These are phyloP conservation scores for Metarhizium robertsii DNA, from an alignment of 2,329 filamentous ascomycete genomes.

Conservation along the genomic window DNA sequence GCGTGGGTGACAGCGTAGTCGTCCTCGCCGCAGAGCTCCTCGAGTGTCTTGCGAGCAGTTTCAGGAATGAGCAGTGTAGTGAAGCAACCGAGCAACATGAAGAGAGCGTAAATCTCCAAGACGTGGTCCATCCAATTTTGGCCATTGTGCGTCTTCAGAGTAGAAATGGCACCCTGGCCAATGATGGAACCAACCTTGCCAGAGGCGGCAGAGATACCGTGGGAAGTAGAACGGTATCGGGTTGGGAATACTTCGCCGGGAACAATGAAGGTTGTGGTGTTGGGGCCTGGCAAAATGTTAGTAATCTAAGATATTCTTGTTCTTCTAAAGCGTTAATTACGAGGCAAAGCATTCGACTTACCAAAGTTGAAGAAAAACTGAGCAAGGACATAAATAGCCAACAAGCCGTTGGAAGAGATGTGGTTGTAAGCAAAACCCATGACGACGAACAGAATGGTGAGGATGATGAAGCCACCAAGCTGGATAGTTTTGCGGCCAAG, in stretches of 20 bases:
- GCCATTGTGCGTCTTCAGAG: constrained; percentile 29
- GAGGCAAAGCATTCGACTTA: constrained; percentile 6
- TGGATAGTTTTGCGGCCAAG: constrained; percentile 72
- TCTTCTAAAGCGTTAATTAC: no score
- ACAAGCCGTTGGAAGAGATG: constrained; percentile 40
- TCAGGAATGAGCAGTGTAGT: constrained; percentile 64
- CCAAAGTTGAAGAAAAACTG: constrained; percentile 53
- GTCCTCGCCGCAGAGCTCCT: constrained; percentile 41
- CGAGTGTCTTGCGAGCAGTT: constrained; percentile 66
- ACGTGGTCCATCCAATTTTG: constrained; percentile 68
- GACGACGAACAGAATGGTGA: constrained; percentile 51
- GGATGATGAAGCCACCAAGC: constrained; percentile 50
- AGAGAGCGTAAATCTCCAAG: constrained; percentile 63
- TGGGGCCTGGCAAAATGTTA: constrained; percentile 28
- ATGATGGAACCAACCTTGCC: constrained; percentile 50
- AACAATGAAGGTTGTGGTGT: constrained; percentile 48
- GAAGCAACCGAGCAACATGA: constrained; percentile 65
- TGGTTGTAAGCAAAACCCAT: constrained; percentile 55
- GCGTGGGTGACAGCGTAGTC: constrained; percentile 16
- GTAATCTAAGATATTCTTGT: not conserved
- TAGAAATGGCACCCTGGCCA: constrained; percentile 47
- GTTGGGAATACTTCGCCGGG: constrained; percentile 49
- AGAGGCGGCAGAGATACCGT: constrained; percentile 46
- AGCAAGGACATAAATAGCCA: constrained; percentile 46
- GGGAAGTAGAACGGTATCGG: constrained; percentile 46